Percentiles rank a stretch among this genome's conserved stretches.
These are phyloP conservation scores for Ustilago tritici DNA, from an alignment of 1,284 basidiomycete genomes.

Conservation along the genomic window DNA sequence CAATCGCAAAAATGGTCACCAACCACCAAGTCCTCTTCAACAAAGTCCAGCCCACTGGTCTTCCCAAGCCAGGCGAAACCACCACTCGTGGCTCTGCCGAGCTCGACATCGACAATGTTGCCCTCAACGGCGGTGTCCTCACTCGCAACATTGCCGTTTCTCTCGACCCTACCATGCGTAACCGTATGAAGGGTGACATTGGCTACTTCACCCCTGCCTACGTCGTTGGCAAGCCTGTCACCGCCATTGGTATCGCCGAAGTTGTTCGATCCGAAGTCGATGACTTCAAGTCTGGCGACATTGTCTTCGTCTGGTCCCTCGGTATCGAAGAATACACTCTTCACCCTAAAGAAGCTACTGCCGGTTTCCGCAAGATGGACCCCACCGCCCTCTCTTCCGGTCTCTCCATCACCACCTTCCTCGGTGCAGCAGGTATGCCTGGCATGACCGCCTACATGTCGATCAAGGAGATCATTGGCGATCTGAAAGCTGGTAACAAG, in stretches of 20 bases:
- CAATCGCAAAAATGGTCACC: conserved; percentile 40
- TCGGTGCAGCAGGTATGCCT: conserved; percentile 69
- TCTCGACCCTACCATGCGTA: conserved; percentile 55
- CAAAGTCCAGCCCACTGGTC: conserved; percentile 37
- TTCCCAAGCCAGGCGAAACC: conserved; percentile 45
- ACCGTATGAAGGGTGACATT: conserved; percentile 50
- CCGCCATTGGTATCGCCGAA: conserved; percentile 45
- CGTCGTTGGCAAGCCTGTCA: conserved; percentile 31
- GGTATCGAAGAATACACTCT: conserved; percentile 49
- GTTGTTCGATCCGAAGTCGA: conserved; percentile 36
- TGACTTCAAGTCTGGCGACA: conserved; percentile 26
- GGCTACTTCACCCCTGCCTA: conserved; percentile 47
- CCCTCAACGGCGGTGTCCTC: conserved; percentile 46
- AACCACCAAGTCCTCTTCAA: conserved; percentile 55
- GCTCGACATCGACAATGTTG: conserved; percentile 43
- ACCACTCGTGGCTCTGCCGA: conserved; percentile 25
- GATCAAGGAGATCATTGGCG: conserved; percentile 60
- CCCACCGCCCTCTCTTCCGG: conserved; percentile 21
- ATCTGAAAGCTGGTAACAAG: conserved; percentile 53
- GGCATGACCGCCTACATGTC: conserved; percentile 68
- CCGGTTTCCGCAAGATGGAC: conserved; percentile 40
- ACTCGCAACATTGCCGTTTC: conserved; percentile 51
- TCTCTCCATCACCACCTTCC: conserved; percentile 58
- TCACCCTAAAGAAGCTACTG: conserved; percentile 12
- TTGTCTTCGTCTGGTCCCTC: conserved; percentile 34